Percentiles rank a stretch among this genome's conserved stretches.
Evolutionary conservation across 106 monocot species (phyloP).

Genomic region (Vanilla planifolia): DNA sequence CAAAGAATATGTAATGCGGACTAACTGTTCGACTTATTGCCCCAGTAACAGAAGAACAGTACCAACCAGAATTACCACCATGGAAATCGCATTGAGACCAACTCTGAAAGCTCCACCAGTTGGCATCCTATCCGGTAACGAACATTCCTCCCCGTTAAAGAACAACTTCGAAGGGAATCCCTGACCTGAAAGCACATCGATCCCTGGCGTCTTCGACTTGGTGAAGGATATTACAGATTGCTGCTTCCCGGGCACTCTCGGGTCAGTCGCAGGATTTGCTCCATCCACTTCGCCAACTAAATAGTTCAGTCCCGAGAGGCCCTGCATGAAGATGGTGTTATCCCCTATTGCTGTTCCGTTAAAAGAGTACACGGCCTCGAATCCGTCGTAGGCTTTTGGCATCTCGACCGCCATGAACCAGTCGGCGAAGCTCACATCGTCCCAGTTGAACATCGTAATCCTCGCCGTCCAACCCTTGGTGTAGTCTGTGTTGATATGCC

Average conservation of each 20-base stretch:
- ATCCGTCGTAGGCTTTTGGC: slow-evolving; percentile 50
- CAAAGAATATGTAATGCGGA: slow-evolving; percentile 1
- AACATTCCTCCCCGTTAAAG: slow-evolving; percentile 79
- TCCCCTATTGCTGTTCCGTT: slow-evolving; percentile 39
- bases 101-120: slow-evolving; percentile 18
- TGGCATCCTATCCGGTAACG: slow-evolving; percentile 39
- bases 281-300: slow-evolving; percentile 38
- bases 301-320: slow-evolving; percentile 48
- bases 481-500: slow-evolving; percentile 56
- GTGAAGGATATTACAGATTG: slow-evolving; percentile 72
- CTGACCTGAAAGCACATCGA: slow-evolving; percentile 47
- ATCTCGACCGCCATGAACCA: slow-evolving; percentile 61
- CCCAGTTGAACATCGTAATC: slow-evolving; percentile 73
- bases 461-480: slow-evolving; percentile 50
- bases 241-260: slow-evolving; percentile 69
- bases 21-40: neutral
- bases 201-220: slow-evolving; percentile 51
- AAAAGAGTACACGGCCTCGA: slow-evolving; percentile 53
- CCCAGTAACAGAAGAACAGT: slow-evolving; percentile 1
- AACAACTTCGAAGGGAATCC: slow-evolving; percentile 55
- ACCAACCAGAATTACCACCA: slow-evolving; percentile 9
- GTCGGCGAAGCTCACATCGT: slow-evolving; percentile 24
- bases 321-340: slow-evolving; percentile 63
- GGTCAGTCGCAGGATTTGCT: slow-evolving; percentile 21
- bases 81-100: neutral